Conservation (phyloP, 176 grass and related monocot genomes). For the Aegilops longissima region DNA sequence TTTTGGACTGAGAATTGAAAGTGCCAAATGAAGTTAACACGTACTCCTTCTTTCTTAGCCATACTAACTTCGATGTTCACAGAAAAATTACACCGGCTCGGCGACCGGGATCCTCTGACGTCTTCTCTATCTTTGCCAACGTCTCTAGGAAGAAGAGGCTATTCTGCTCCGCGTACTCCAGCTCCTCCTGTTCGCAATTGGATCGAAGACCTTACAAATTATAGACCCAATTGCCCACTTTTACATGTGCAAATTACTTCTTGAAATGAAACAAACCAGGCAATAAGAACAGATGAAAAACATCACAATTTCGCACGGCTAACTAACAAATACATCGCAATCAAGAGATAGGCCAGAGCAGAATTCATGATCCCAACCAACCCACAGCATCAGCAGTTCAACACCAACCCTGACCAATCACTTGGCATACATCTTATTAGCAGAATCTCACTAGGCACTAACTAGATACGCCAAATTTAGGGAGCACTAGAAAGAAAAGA, state of each 20-base stretch:
- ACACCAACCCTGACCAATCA: slow-evolving; percentile 32
- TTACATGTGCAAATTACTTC: background rate
- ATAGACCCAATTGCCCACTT: background rate
- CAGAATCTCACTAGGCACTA: slow-evolving; percentile 30
- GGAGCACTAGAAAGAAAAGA: slow-evolving; percentile 4
- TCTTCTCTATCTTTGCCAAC: too few species aligned
- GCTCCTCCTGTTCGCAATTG: background rate
- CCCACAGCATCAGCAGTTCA: slow-evolving; percentile 28
- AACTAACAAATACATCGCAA: slow-evolving; percentile 51
- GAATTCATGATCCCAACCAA: slow-evolving; percentile 50
- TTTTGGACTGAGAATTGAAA: too few species aligned
- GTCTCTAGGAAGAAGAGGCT: too few species aligned
- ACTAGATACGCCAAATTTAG: slow-evolving; percentile 37
- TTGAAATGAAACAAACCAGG: background rate
- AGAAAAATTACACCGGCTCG: too few species aligned
- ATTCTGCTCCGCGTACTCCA: too few species aligned
- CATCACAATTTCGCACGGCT: slow-evolving; percentile 3
- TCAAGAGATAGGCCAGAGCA: slow-evolving; percentile 28
- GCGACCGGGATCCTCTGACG: too few species aligned
- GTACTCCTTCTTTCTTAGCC: too few species aligned
- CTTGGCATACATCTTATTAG: slow-evolving; percentile 32
- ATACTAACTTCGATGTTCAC: too few species aligned
- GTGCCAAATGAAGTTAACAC: too few species aligned
- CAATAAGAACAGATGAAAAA: slow-evolving; percentile 23
- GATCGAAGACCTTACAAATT: background rate